Evolutionary conservation across 306 rosid species (phyloP).

Genomic region (Acacia confusa): DNA sequence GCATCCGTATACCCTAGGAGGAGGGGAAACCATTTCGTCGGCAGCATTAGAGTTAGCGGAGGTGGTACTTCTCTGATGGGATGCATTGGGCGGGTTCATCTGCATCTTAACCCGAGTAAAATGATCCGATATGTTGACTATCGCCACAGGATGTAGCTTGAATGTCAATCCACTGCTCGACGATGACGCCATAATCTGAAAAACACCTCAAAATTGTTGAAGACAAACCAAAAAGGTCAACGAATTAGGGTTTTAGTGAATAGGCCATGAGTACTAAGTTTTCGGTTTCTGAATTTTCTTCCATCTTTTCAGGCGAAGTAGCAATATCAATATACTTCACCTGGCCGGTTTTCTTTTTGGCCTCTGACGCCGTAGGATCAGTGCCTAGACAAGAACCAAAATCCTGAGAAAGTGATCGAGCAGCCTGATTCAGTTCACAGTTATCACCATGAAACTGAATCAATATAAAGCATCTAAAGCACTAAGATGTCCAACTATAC

Average conservation of each 20-base stretch:
- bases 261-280: not conserved
- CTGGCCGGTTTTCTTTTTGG: not conserved
- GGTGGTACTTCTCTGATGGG: conserved; percentile 15
- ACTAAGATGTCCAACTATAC: too few relatives aligned
- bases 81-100: conserved; percentile 51
- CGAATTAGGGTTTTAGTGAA: not conserved
- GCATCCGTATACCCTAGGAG: conserved; percentile 77
- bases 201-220: not conserved
- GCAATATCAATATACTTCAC: not conserved
- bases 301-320: not conserved
- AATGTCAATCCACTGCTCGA: conserved; percentile 96
- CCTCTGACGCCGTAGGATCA: not conserved
- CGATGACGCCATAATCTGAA: conserved; percentile 66
- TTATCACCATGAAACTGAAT: too few relatives aligned
- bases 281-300: not conserved
- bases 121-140: conserved; percentile 94
- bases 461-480: too few relatives aligned
- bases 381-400: not conserved
- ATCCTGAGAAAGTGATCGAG: not conserved
- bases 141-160: conserved; percentile 93
- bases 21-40: conserved; percentile 36
- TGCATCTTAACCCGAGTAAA: conserved; percentile 86
- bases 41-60: conserved; percentile 35
- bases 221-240: conserved; percentile 4
- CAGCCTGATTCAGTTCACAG: too few relatives aligned